Conservation (phyloP, 495 filamentous ascomycete species). For the Thermochaetoides thermophila region DNA sequence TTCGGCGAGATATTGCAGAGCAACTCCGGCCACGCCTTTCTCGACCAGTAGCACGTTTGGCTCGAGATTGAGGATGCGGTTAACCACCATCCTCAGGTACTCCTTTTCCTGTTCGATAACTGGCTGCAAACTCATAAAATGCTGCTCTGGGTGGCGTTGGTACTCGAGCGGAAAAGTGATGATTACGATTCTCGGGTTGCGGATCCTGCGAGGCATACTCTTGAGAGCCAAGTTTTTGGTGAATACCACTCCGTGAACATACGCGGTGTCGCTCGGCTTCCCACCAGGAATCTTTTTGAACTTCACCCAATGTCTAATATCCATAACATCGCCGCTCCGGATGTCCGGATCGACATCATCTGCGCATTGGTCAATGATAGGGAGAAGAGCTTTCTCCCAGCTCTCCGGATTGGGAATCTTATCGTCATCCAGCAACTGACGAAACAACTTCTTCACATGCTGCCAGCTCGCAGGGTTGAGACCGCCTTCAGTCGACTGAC, state of each 20-base stretch:
- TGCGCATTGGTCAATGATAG: constrained; percentile 79
- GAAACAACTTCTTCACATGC: constrained; percentile 73
- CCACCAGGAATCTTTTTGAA: constrained; percentile 91
- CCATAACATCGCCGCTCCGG: constrained; percentile 79
- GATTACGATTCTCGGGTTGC: constrained; percentile 75
- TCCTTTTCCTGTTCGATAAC: constrained; percentile 96
- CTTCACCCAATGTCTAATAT: constrained; percentile 98
- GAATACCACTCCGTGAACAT: constrained; percentile 92
- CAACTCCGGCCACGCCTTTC: constrained; percentile 79
- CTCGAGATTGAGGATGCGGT: constrained; percentile 71
- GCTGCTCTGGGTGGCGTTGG: constrained; percentile 72
- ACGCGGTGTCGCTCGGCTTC: constrained; percentile 75
- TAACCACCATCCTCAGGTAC: constrained; percentile 82
- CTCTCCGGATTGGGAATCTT: constrained; percentile 52
- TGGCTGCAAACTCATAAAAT: constrained; percentile 96
- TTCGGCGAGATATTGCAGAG: constrained; percentile 71
- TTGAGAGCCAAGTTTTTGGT: constrained; percentile 93
- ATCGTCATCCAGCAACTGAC: constrained; percentile 66
- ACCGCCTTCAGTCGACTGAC: constrained; percentile 57
- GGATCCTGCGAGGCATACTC: constrained; percentile 80
- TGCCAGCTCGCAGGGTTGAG: constrained; percentile 74
- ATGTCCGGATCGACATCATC: constrained; percentile 92
- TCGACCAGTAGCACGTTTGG: constrained; percentile 80
- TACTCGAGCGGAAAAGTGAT: constrained; percentile 95
- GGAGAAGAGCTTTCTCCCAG: constrained; percentile 87